Evolutionary conservation across 2,329 filamentous ascomycete genomes (phyloP).

Genomic region (Botrytis cinerea): DNA sequence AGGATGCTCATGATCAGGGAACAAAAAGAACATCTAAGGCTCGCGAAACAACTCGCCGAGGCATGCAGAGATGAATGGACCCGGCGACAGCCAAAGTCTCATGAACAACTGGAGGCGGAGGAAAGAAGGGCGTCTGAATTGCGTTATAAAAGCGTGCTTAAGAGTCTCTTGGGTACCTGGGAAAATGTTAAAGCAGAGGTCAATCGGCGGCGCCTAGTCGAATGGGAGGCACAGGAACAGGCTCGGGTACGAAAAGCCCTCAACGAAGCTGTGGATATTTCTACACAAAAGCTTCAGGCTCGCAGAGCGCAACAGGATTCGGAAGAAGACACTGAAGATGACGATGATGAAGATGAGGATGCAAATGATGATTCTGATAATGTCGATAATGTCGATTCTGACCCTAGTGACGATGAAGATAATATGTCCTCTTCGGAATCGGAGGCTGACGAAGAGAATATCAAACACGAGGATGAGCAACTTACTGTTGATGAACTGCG

Average conservation of each 20-base stretch:
- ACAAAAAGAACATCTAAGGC: constrained; percentile 72
- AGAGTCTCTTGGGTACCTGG: constrained; percentile 58
- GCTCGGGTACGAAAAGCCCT: constrained; percentile 66
- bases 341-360: constrained; percentile 36
- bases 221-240: constrained; percentile 67
- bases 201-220: constrained; percentile 58
- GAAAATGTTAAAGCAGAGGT: constrained; percentile 64
- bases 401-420: constrained; percentile 49
- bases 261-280: constrained; percentile 72
- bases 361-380: constrained; percentile 40
- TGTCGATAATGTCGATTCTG: constrained; percentile 42
- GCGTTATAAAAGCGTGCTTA: constrained; percentile 72
- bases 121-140: constrained; percentile 65
- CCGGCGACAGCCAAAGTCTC: constrained; percentile 70
- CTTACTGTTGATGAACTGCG: constrained; percentile 69
- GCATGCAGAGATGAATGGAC: constrained; percentile 77
- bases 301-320: constrained; percentile 56
- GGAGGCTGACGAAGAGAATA: constrained; percentile 54
- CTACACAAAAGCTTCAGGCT: constrained; percentile 67
- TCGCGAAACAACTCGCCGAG: constrained; percentile 77
- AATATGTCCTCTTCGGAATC: constrained; percentile 67
- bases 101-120: constrained; percentile 81
- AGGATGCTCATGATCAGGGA: constrained; percentile 78
- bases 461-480: constrained; percentile 58
- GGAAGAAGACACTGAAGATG: constrained; percentile 49